Evolutionary conservation across 768 basidiomycete genomes (phyloP).

Genomic region (Hydnomerulius pinastri): DNA sequence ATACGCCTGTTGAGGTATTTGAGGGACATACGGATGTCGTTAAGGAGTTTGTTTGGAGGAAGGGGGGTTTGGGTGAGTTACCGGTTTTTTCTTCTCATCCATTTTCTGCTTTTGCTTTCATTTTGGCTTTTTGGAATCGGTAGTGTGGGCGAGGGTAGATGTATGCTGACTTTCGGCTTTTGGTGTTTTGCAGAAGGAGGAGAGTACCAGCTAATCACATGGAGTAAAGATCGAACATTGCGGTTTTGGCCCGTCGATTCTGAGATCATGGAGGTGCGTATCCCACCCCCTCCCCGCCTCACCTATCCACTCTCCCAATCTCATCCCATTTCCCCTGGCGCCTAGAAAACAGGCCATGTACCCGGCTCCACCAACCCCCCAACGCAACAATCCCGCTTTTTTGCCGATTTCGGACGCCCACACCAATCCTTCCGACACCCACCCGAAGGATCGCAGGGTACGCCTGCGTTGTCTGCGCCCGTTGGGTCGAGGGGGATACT

Average conservation of each 20-base stretch:
- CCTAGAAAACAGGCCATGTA: conserved; percentile 55
- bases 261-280: conserved; percentile 64
- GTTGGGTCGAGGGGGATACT: conserved; percentile 67
- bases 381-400: conserved; percentile 26
- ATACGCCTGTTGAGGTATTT: conserved; percentile 65
- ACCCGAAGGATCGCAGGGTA: conserved; percentile 39
- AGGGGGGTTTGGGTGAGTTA: conserved; percentile 53
- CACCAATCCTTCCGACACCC: conserved; percentile 57
- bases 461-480: conserved; percentile 63
- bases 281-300: not conserved
- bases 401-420: conserved; percentile 23
- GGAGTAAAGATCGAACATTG: conserved; percentile 90
- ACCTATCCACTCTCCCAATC: no score
- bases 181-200: conserved; percentile 44
- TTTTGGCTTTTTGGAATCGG: not conserved
- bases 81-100: not conserved
- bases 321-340: no score
- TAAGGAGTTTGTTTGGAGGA: conserved; percentile 97
- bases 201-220: conserved; percentile 66
- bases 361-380: conserved; percentile 29
- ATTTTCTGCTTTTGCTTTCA: not conserved
- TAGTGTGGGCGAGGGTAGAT: not conserved
- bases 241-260: conserved; percentile 86
- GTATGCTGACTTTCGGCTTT: not conserved
- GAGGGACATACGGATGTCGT: conserved; percentile 92